Evolutionary conservation across 1,139 yeast genomes (phyloP), one percentile per base, ranked within the genome.

Genomic region (Lodderomyces elongisporus): DNA sequence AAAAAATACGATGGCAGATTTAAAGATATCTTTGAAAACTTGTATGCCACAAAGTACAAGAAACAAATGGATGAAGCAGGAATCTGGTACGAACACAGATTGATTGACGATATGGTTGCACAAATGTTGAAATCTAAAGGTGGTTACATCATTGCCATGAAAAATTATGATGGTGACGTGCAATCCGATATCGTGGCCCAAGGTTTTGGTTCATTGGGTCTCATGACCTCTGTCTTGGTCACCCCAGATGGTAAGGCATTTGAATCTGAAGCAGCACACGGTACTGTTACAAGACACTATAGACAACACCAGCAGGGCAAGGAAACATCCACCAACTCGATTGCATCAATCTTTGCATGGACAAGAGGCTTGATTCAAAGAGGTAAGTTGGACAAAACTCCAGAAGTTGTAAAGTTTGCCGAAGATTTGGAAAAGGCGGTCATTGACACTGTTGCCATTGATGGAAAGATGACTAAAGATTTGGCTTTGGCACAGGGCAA

Each of bases 271-370:
- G 96, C 96, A 41, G 96, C 97, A 17, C 96, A 89, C 59, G 97
- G 96, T 40, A 89, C 97, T 27, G 96, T 89, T 46, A 89, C 96
- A 39, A 84, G 97, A 66, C 97, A 89, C 60, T 89, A 71, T 70
- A 81, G 96, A 68, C 93, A 82, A 63, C 85, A 85, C 61, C 96
- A 89, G 65, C 83, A 82, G 62, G 96, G 96, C 49, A 84, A 87
- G 60, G 96, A 88, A 66, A 89, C 97, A 22, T 87, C 96, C n/a
- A 89, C 97, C 45, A 89, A 89, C 68, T 88, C 96, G 28, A 89
- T 89, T 62, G 97, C 97, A n/a, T 87, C 96, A 18, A 89, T 89
- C 51, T 89, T 81, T 52, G 97, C 97, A 27, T 89, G 97, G 97
- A 75, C 95, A 33, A 79, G 95, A 58, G 97, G 96, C 50, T 60